Evolutionary conservation across 176 grass and related monocot genomes (phyloP).

Genomic region (Paspalum notatum): DNA sequence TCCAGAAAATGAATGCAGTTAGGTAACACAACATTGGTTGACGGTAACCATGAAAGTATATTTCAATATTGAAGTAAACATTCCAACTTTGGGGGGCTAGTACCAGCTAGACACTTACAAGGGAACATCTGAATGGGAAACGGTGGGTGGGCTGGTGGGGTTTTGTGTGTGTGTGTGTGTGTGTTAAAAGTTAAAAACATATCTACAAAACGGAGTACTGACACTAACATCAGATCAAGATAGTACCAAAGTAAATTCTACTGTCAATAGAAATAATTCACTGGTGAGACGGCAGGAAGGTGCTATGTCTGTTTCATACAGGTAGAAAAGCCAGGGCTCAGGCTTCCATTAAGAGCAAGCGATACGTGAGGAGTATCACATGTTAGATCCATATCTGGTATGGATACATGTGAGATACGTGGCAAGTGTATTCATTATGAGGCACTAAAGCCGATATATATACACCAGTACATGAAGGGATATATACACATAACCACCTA

Average conservation of each 20-base stretch:
- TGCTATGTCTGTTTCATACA: background rate
- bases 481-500: no score
- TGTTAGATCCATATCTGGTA: no score
- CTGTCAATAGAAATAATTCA: background rate
- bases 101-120: background rate
- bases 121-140: background rate
- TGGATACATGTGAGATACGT: no score
- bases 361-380: no score
- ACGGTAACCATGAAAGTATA: constrained; percentile 9
- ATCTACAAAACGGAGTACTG: background rate
- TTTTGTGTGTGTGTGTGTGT: no score
- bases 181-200: no score
- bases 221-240: background rate
- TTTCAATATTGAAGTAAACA: constrained; percentile 20
- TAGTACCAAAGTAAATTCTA: constrained; percentile 11
- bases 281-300: background rate
- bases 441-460: no score
- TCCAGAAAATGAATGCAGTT: constrained; percentile 30
- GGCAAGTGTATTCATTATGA: no score
- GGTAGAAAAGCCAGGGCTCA: background rate
- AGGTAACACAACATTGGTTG: background rate
- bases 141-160: background rate
- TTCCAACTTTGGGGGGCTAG: constrained; percentile 1
- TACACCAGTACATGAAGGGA: no score
- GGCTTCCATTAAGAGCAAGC: constrained; percentile 5